Percentiles rank a stretch among this genome's conserved stretches.
Evolutionary conservation across 2,329 filamentous ascomycete genomes (phyloP).

Genomic region (Aureobasidium sp.): DNA sequence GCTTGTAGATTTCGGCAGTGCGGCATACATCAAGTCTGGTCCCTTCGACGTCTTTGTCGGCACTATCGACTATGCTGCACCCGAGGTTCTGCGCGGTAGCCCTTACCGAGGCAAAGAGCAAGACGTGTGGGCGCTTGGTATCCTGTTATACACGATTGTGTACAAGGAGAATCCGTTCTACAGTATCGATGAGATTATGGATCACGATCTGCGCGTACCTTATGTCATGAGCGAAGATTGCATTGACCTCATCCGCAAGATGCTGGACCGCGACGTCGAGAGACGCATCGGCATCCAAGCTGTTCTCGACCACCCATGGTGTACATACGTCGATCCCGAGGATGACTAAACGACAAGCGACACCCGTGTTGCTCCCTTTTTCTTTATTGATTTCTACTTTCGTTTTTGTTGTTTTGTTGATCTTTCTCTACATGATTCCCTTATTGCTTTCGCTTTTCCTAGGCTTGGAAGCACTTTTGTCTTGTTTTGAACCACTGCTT

Average conservation of each 20-base stretch:
- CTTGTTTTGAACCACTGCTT: neutral
- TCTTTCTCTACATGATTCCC: neutral
- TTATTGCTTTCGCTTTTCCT: neutral
- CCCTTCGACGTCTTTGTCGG: conserved; percentile 99
- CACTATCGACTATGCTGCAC: conserved; percentile 96
- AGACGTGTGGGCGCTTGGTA: conserved; percentile 96
- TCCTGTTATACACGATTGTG: conserved; percentile 94
- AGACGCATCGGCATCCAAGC: conserved; percentile 77
- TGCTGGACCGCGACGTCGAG: conserved; percentile 86
- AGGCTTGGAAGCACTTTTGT: neutral
- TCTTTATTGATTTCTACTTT: neutral
- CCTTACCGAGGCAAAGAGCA: conserved; percentile 94
- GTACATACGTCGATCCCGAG: conserved; percentile 19
- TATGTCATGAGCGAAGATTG: conserved; percentile 85
- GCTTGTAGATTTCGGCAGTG: conserved; percentile 95
- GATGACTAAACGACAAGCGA: neutral
- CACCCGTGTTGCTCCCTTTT: neutral
- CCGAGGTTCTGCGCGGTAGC: conserved; percentile 86
- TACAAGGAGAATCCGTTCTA: conserved; percentile 99
- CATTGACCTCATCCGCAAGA: conserved; percentile 81
- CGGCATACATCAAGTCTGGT: conserved; percentile 95
- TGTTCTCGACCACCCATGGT: conserved; percentile 88
- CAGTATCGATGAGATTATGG: conserved; percentile 98
- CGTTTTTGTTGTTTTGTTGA: neutral
- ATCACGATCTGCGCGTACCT: conserved; percentile 85